A percentile compares a stretch with the other conserved stretches of the same genome.
These are phyloP conservation scores for Schizophyllum commune DNA, from an alignment of 1,284 basidiomycete species.

Conservation along the genomic window DNA sequence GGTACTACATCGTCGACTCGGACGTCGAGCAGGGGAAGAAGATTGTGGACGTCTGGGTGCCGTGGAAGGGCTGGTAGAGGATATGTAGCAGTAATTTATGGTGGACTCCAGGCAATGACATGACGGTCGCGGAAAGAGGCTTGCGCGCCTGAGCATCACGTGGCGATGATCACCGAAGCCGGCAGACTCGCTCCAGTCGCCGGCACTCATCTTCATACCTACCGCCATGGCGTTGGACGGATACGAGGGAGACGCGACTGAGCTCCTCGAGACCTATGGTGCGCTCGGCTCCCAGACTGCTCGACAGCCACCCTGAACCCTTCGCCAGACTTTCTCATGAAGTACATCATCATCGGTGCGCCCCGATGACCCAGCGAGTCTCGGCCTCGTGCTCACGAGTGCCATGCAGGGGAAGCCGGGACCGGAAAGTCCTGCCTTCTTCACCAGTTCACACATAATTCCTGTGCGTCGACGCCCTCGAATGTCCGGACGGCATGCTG, in stretches of 20 bases:
- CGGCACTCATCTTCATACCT: neutral
- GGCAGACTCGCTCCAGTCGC: neutral
- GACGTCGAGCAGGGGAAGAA: constrained; percentile 33
- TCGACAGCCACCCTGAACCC: constrained; percentile 11
- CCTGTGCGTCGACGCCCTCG: constrained; percentile 52
- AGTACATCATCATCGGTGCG: constrained; percentile 92
- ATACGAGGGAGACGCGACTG: constrained; percentile 74
- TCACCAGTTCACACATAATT: constrained; percentile 93
- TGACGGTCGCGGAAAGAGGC: neutral
- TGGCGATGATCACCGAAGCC: neutral
- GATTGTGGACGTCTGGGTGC: constrained; percentile 82
- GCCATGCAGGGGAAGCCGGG: constrained; percentile 77
- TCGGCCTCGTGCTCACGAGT: constrained; percentile 6
- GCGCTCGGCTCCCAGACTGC: constrained; percentile 15
- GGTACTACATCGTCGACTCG: constrained; percentile 78
- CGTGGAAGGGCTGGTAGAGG: constrained; percentile 83
- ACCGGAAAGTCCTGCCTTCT: constrained; percentile 95
- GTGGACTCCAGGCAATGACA: neutral
- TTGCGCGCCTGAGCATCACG: neutral
- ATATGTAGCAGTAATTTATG: neutral
- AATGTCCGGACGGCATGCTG: neutral
- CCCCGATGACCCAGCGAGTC: neutral
- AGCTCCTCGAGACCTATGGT: constrained; percentile 92
- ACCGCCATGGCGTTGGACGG: constrained; percentile 47
- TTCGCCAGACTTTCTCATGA: constrained; percentile 86